Evolutionary conservation across 2,329 filamentous ascomycete genomes (phyloP).

Genomic region (Scedosporium dehoogii): DNA sequence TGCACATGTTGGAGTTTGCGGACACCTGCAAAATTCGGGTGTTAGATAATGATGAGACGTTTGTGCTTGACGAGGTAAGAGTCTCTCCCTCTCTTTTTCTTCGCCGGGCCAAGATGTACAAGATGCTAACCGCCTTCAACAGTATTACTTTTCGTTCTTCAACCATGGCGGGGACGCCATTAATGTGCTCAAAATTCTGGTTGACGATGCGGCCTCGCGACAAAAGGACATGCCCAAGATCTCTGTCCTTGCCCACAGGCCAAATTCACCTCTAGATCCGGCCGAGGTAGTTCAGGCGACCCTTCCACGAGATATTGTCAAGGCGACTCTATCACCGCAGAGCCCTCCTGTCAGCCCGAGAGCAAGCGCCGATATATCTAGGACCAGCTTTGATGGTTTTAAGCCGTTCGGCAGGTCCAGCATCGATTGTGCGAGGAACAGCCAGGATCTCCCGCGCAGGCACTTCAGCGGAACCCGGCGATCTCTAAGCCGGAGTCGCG

Average conservation of each 20-base stretch:
- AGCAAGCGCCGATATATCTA: constrained; percentile 40
- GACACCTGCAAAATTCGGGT: constrained; percentile 91
- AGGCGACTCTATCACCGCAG: constrained; percentile 46
- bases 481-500: constrained; percentile 37
- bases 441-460: constrained; percentile 28
- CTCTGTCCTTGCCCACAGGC: background rate
- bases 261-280: constrained; percentile 4
- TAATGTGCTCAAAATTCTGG: constrained; percentile 61
- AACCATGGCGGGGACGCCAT: constrained; percentile 76
- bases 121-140: background rate
- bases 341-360: constrained; percentile 39
- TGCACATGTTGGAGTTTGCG: constrained; percentile 79
- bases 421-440: constrained; percentile 31
- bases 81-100: background rate
- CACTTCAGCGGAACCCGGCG: constrained; percentile 54
- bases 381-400: constrained; percentile 44
- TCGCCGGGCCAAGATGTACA: background rate
- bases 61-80: constrained; percentile 81
- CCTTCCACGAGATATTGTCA: constrained; percentile 46
- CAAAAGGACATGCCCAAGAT: constrained; percentile 14
- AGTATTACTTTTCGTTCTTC: constrained; percentile 98
- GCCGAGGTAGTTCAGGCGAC: constrained; percentile 20
- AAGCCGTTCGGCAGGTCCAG: constrained; percentile 38
- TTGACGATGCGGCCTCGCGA: constrained; percentile 49
- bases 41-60: constrained; percentile 88